Percentiles rank a stretch among this genome's conserved stretches.
These are phyloP conservation scores for Rhizopogon vesiculosus DNA, from an alignment of 768 basidiomycete genomes.

Conservation along the genomic window DNA sequence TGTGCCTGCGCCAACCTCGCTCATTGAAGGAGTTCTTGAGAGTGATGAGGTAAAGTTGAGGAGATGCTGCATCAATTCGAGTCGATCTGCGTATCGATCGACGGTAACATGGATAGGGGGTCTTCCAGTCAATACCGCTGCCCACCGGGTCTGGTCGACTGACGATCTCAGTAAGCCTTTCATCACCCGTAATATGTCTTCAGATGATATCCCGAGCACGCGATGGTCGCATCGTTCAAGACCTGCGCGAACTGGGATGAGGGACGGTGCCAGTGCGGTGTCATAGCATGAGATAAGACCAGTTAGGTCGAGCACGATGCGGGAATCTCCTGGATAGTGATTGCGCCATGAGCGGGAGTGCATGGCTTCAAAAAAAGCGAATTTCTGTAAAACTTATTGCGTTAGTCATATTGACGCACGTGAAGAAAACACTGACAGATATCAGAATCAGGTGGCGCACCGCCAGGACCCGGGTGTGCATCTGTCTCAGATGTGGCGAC, in stretches of 20 bases:
- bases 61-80: constrained; percentile 35
- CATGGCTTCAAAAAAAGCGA: constrained; percentile 6
- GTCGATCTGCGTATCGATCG: constrained; percentile 38
- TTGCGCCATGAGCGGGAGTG: constrained; percentile 19
- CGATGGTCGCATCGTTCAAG: constrained; percentile 18
- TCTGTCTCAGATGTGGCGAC: constrained; percentile 9
- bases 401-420: neutral
- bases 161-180: constrained; percentile 5
- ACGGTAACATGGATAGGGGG: constrained; percentile 31
- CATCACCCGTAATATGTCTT: constrained; percentile 6
- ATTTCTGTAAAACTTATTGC: neutral
- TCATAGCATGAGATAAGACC: constrained; percentile 23
- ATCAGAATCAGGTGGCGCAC: too few relatives aligned
- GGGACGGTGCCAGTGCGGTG: constrained; percentile 14
- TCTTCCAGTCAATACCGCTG: constrained; percentile 39
- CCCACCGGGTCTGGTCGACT: neutral
- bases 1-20: constrained; percentile 10
- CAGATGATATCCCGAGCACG: constrained; percentile 6
- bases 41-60: constrained; percentile 19
- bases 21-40: constrained; percentile 5
- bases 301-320: constrained; percentile 15
- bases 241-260: constrained; percentile 7
- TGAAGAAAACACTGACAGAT: neutral
- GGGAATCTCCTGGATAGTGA: constrained; percentile 19
- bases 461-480: too few relatives aligned